Percentiles rank a stretch among this genome's conserved stretches.
phyloP scores from a whole-genome alignment of 140 eudicot genomes.

The Erigeron philadelphicus region DNA sequence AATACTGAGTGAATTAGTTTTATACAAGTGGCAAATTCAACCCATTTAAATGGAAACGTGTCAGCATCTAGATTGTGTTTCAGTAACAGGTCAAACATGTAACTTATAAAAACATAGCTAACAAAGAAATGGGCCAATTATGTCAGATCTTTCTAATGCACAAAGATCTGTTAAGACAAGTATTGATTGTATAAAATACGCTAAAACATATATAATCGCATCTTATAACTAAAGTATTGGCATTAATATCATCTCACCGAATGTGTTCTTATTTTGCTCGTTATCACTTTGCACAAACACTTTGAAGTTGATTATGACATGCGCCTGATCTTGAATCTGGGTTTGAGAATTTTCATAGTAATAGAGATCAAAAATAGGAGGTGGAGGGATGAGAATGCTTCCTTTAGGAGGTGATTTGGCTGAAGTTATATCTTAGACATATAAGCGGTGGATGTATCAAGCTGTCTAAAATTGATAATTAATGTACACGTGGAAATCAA shows the following conservation, averaged over 20 bases:
- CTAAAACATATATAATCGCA: slow-evolving; percentile 6
- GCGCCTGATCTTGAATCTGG: not conserved
- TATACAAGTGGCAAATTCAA: not conserved
- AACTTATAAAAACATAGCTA: not conserved
- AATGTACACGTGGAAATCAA: slow-evolving; percentile 16
- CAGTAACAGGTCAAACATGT: not conserved
- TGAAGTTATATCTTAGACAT: slow-evolving; percentile 4
- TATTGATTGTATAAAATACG: not conserved
- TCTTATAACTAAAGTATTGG: not conserved
- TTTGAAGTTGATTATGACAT: too few species aligned
- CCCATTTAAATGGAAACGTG: not conserved
- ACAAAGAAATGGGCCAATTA: not conserved
- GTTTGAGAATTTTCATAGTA: not conserved
- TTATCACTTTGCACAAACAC: too few species aligned
- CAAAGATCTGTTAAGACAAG: slow-evolving; percentile 16
- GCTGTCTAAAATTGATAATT: not conserved
- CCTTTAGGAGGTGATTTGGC: not conserved
- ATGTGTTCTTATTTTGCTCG: too few species aligned
- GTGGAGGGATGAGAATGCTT: not conserved
- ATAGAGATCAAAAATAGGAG: not conserved
- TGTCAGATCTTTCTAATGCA: not conserved
- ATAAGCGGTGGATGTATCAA: not conserved
- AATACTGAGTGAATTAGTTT: not conserved
- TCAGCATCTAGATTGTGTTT: not conserved
- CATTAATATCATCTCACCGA: not conserved